These are phyloP conservation scores for Kodamaea derodonti DNA, from an alignment of 1,139 yeast species.

Conservation along the genomic window DNA sequence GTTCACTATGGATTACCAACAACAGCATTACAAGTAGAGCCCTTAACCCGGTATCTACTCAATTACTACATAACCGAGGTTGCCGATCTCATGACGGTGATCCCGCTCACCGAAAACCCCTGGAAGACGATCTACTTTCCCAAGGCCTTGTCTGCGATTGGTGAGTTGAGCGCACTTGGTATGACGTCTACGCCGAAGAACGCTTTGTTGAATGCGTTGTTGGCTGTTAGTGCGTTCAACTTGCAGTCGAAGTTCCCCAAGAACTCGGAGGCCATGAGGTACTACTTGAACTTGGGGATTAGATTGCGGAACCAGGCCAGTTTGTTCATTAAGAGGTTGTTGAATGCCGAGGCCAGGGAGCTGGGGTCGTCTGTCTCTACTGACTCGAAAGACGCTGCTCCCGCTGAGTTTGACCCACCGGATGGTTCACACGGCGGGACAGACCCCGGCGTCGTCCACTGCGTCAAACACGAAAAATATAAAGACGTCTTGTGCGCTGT, in stretches of 20 bases:
- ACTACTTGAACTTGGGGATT: slow-evolving; percentile 68
- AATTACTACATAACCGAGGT: slow-evolving; percentile 76
- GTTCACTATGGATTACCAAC: slow-evolving; percentile 48
- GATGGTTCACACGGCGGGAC: too few relatives aligned
- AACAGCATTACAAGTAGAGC: slow-evolving; percentile 60
- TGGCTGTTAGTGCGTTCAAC: slow-evolving; percentile 82
- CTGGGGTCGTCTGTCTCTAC: too few relatives aligned
- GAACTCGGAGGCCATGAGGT: slow-evolving; percentile 61
- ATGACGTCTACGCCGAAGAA: slow-evolving; percentile 72
- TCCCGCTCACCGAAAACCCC: slow-evolving; percentile 76
- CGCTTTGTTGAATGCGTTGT: slow-evolving; percentile 71
- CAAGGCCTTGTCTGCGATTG: slow-evolving; percentile 74
- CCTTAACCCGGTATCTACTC: slow-evolving; percentile 64
- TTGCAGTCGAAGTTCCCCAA: slow-evolving; percentile 67
- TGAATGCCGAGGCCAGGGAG: slow-evolving; percentile 31
- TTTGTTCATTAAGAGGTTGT: slow-evolving; percentile 52
- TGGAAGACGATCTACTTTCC: slow-evolving; percentile 87
- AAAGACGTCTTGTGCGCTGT: slow-evolving; percentile 83
- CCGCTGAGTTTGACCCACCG: too few relatives aligned
- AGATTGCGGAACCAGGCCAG: slow-evolving; percentile 74
- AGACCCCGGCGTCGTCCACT: slow-evolving; percentile 46
- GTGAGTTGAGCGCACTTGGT: slow-evolving; percentile 75
- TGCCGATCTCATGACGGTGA: slow-evolving; percentile 85
- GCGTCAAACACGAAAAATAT: slow-evolving; percentile 65
- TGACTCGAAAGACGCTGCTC: too few relatives aligned